Base-by-base conservation (phyloP, 2,329 filamentous ascomycete genomes). In the Talaromyces piceae region DNA sequence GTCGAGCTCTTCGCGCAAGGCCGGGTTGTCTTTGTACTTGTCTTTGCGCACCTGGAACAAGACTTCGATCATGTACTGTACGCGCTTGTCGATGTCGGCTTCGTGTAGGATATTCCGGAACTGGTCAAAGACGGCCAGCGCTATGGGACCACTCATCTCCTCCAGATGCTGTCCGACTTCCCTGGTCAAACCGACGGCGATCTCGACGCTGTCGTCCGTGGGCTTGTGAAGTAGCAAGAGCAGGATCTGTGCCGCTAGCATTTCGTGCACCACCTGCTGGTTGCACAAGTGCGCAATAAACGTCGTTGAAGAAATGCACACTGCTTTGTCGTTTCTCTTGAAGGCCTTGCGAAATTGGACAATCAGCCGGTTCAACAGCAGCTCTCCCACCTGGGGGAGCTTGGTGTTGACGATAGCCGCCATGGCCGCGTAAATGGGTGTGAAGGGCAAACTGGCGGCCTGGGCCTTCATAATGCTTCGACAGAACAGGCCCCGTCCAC, bases 61-160 rank as follows among this genome's bases (percentile, higher is more conserved):
- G 5, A 97, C 93, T 68, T 98, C 93, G 52, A 98, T 91, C 88
- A 95, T 95, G 71, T 97, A 98, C 72, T 98, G 93, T n/a, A 91
- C 91, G 57, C 93, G 81, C 77, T 95, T 96, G 66, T 97, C 91
- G 67, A 98, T 95, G 64, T 93, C 91, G 41, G 90, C 90, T 69
- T 98, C 93, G 73, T 98, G 91, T 7, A 98, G 75, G 57, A 97
- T 96, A 61, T 86, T 91, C 60, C 93, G 78, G 75, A 98, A 95
- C 68, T 95, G 91, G 63, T 98, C 93, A 64, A 95, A 98, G 6
- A 98, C 89, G 22, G 86, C 87, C 58, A 91, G 81, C 26, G 90
- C 84, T 62, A 97, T 95, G 9, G 87, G 80, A 1, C 84, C 80
- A 64, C 88, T 94, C 90, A 97, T 95, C 67, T 96, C 91, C 66